Evolutionary conservation across 768 basidiomycete species (phyloP).

Genomic region (Rhodotorula kratochvilovae): DNA sequence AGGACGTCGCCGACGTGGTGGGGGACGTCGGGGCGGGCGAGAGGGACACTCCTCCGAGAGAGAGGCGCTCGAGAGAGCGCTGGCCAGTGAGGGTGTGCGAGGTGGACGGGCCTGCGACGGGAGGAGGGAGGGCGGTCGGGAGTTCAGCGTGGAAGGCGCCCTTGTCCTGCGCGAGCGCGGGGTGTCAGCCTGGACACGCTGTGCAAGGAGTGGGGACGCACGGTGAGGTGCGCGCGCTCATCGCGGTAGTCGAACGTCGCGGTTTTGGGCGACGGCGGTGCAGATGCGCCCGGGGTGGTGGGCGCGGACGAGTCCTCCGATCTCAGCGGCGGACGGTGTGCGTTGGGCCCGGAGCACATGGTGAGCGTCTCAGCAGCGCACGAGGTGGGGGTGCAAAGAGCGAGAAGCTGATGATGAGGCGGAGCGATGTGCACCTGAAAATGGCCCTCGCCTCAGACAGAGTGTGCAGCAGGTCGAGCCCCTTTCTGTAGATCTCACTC

Average conservation of each 20-base stretch:
- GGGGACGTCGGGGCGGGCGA: neutral
- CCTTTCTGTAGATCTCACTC: too few relatives aligned
- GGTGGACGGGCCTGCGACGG: neutral
- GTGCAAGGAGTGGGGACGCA: neutral
- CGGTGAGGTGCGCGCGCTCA: conserved; percentile 26
- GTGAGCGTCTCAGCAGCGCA: too few relatives aligned
- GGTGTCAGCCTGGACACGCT: neutral
- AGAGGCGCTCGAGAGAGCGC: conserved; percentile 25
- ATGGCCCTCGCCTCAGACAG: too few relatives aligned
- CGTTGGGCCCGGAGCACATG: neutral
- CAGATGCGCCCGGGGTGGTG: neutral
- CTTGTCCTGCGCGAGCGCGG: conserved; percentile 6
- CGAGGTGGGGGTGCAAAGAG: too few relatives aligned
- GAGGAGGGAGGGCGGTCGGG: conserved; percentile 19
- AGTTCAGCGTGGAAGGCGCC: conserved; percentile 32
- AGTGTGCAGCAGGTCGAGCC: too few relatives aligned
- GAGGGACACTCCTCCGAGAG: conserved; percentile 3
- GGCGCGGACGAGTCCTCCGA: neutral
- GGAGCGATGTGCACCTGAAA: too few relatives aligned
- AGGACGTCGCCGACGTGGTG: neutral
- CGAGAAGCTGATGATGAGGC: too few relatives aligned
- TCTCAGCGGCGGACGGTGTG: neutral
- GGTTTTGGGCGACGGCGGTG: neutral
- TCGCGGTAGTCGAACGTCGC: conserved; percentile 17
- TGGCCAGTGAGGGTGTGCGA: neutral